These are phyloP conservation scores for Trichoderma guizhouense DNA, from an alignment of 2,329 filamentous ascomycete genomes.

Conservation along the genomic window DNA sequence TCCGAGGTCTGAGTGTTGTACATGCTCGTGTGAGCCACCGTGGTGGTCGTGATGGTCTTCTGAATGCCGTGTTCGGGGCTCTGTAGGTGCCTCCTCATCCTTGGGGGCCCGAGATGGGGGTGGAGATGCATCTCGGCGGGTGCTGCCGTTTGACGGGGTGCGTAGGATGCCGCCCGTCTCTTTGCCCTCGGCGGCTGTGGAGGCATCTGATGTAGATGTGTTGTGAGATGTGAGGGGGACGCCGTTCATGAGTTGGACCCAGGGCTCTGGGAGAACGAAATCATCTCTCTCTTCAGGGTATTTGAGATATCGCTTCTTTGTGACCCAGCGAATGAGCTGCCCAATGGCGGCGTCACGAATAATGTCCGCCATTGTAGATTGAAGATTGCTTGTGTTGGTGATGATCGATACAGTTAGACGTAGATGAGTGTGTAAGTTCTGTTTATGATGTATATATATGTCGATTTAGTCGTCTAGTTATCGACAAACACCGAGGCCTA, in stretches of 20 bases:
- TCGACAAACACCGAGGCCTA: background rate
- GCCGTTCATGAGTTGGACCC: constrained; percentile 36
- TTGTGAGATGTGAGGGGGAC: constrained; percentile 19
- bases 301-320: constrained; percentile 49
- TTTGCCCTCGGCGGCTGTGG: constrained; percentile 24
- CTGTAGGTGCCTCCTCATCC: constrained; percentile 17
- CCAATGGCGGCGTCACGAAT: constrained; percentile 57
- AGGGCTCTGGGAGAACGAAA: constrained; percentile 48
- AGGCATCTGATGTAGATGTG: constrained; percentile 25
- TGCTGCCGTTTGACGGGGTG: constrained; percentile 1
- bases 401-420: background rate
- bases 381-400: background rate
- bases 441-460: background rate
- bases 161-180: constrained; percentile 9
- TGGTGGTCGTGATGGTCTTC: background rate
- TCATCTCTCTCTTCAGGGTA: constrained; percentile 58
- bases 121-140: constrained; percentile 6
- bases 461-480: background rate
- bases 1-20: constrained; percentile 18
- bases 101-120: background rate
- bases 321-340: constrained; percentile 54
- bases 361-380: constrained; percentile 29
- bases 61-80: background rate
- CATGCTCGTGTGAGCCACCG: background rate
- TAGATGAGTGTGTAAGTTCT: background rate